Percentiles rank a stretch among this genome's conserved stretches.
Conservation (phyloP, 2,329 filamentous ascomycete species). For the Diaporthe citrichinensis region DNA sequence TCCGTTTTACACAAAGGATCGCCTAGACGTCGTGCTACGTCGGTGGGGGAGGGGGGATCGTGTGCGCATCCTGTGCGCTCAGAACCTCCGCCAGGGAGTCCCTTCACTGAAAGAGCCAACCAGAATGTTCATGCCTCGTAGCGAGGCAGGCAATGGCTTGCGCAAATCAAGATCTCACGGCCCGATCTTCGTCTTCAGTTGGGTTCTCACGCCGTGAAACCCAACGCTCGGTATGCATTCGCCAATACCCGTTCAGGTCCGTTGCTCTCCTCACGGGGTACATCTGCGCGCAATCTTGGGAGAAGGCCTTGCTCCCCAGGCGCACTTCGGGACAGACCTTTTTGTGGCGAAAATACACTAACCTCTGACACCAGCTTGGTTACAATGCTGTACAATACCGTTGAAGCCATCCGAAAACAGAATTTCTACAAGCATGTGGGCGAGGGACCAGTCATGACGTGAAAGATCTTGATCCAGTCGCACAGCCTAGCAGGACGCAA, state of each 20-base stretch:
- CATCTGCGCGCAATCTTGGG: not conserved
- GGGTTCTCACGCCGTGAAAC: slow-evolving; percentile 2
- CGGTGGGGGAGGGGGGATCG: not conserved
- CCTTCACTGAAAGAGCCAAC: slow-evolving; percentile 12
- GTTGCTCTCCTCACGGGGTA: not conserved
- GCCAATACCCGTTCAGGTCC: not conserved
- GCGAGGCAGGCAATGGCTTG: not conserved
- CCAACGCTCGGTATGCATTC: not conserved
- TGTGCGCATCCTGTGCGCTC: not conserved
- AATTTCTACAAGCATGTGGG: not conserved
- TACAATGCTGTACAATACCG: not conserved
- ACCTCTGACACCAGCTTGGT: too few species aligned
- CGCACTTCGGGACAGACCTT: not conserved
- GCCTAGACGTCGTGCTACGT: slow-evolving; percentile 13
- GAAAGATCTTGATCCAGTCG: not conserved
- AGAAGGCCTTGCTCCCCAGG: not conserved
- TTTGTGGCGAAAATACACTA: not conserved
- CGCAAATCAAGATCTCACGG: not conserved
- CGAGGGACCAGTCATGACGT: not conserved
- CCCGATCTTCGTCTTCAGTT: not conserved
- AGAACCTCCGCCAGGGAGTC: not conserved
- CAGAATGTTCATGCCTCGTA: not conserved
- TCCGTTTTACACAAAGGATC: slow-evolving; percentile 8
- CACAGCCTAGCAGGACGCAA: not conserved
- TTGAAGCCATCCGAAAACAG: not conserved